phyloP scores from a whole-genome alignment of 2,329 filamentous ascomycete genomes.

The Fusarium brevicatenulatum region DNA sequence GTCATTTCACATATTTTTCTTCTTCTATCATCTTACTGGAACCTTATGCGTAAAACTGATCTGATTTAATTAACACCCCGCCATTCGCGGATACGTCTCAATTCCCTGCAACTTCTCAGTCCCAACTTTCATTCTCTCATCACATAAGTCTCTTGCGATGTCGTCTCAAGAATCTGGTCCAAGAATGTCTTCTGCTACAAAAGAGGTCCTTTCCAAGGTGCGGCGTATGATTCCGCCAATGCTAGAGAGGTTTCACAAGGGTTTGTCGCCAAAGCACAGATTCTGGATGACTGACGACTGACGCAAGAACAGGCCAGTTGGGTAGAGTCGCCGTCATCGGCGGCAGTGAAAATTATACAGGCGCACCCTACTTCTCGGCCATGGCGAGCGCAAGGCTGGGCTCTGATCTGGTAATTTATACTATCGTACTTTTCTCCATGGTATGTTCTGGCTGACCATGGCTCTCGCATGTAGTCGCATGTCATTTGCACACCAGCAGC shows the following conservation, averaged over 20 bases:
- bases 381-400: conserved; percentile 94
- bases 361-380: conserved; percentile 96
- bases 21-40: background rate
- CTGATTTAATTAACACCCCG: background rate
- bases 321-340: conserved; percentile 94
- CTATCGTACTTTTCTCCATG: background rate
- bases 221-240: conserved; percentile 93
- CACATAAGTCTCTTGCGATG: conserved; percentile 36
- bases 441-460: background rate
- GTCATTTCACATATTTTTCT: background rate
- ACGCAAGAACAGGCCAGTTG: conserved; percentile 77
- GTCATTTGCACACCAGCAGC: conserved; percentile 95
- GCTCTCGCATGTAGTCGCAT: conserved; percentile 70
- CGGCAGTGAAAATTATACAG: conserved; percentile 95
- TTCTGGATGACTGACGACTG: conserved; percentile 2
- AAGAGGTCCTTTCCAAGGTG: conserved; percentile 80
- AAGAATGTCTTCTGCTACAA: conserved; percentile 75
- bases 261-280: conserved; percentile 55
- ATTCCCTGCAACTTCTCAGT: conserved; percentile 5
- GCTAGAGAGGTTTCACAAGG: conserved; percentile 96
- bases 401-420: conserved; percentile 79
- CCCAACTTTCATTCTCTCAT: background rate
- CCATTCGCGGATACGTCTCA: background rate
- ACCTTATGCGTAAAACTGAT: background rate
- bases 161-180: conserved; percentile 37